Evolutionary conservation across 2,329 filamentous ascomycete genomes (phyloP), one percentile per base, ranked within the genome.

Genomic region (Pyrenophora tritici-repentis): DNA sequence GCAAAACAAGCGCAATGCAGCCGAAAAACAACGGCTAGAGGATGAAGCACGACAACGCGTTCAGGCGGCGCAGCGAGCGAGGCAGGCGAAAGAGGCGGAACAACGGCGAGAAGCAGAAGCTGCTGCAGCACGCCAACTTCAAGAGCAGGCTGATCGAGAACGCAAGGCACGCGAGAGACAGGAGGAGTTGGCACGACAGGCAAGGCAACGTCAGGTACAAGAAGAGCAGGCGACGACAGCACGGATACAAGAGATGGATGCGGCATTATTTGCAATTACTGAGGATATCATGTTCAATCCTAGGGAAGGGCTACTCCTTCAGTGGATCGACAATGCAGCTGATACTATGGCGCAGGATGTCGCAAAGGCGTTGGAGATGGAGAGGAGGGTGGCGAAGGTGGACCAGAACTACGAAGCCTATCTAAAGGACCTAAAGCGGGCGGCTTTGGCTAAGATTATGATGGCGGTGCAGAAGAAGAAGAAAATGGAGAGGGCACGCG

Each of bases 251-350:
- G 53, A 57, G 16, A 59, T 55, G 24, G 60, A 62, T 17, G 40
- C 41, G 10, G 63, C 70, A 42, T 66, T 70, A 13, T 62, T 67
- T 38, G 46, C 62, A 8, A 60, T 79, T n/a, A 71, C 76, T 4
- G 54, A 61, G 4, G 70, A 72, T 36, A 41, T 79, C 13, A 66
- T 76, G n/a, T 59, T 73, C 1, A 67, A 74, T 24, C 62, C 66
- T 0, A 60, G 63, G n/a, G 58, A 67, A 1, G 78, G 78, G n/a
- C 62, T 79, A 16, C 57, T 80, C 31, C 65, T 74, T 47, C 77
- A 80, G 47, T 79, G 73, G 48, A 59, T 80, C 20, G 75, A 79
- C 36, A 75, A 73, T 38, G 60, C 63, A 39, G 65, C 74, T 18
- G 59, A 63, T 4, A 63, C 68, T 9, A 63, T 75, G 9, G 69